Base-by-base conservation (phyloP, 805 yeast species). In the Ogataea ganodermae region DNA sequence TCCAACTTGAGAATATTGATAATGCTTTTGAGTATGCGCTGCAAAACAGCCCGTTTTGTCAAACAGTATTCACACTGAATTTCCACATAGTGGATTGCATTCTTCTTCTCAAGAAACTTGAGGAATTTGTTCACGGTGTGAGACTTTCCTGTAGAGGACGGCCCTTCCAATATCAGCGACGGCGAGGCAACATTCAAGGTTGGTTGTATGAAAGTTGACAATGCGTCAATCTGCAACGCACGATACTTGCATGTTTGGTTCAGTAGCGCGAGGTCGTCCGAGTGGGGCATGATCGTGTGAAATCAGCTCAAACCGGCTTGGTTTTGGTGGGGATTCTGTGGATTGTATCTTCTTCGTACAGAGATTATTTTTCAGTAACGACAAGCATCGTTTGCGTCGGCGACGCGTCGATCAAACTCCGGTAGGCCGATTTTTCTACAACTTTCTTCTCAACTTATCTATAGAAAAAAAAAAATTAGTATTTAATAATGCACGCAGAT, bases 91-190 rank as follows among this genome's bases (percentile, higher is more conserved):
- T 58, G 56, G 4, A 71, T 56, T 1, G 56, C 57, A 13, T 44
- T 40, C 4, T 22, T 28, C 2, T 27, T 13, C 8, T 45, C 28
- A 12, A 71, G 42, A 7, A 53, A 46, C 6, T 64, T 41, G 13
- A 76, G 56, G 48, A 65, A 74, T 14, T 55, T 46, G 1, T 49
- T 52, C 4, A 78, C 61, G 1, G 72, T 66, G 45, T 61, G 63
- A 2, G 80, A 62, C 53, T 79, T 79, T 0, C 84, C 84, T 14
- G 75, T 64, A 1, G 81, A 70, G 44, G 70, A 65, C 47, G 72
- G 69, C 0, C 84, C 83, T 55, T 76, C 80, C 3, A 78, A 67
- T 2, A 75, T 57, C 9, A 78, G 38, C 6, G 71, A 58, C 1
- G 76, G 71, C 0, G 67, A 63, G 61, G 68, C 65, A 2, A 59